phyloP scores from a whole-genome alignment of 768 basidiomycete species.

The Lactarius hatsudake region DNA sequence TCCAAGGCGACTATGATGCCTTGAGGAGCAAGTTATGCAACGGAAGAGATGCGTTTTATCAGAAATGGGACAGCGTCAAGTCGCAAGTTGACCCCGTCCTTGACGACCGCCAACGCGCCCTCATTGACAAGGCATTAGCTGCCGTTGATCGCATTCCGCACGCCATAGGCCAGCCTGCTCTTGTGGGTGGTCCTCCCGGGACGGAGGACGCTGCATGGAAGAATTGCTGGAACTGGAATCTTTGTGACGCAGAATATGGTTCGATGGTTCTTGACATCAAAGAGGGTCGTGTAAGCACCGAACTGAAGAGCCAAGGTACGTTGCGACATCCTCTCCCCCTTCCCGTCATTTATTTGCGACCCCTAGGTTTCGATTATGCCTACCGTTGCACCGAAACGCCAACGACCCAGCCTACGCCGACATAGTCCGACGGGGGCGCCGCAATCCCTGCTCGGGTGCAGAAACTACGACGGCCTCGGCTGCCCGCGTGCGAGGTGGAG shows the following conservation, averaged over 20 bases:
- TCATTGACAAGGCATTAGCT: slow-evolving; percentile 85
- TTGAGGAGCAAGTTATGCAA: slow-evolving; percentile 76
- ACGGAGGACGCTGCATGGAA: slow-evolving; percentile 95
- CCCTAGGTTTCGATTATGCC: slow-evolving; percentile 89
- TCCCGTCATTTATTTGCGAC: neutral
- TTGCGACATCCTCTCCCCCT: slow-evolving; percentile 19
- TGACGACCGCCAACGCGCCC: slow-evolving; percentile 82
- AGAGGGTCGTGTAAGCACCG: slow-evolving; percentile 88
- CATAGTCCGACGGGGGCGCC: slow-evolving; percentile 29
- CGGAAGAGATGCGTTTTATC: slow-evolving; percentile 81
- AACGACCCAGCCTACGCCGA: slow-evolving; percentile 55
- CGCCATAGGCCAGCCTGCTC: slow-evolving; percentile 43
- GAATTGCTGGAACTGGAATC: slow-evolving; percentile 99
- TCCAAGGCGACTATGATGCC: slow-evolving; percentile 84
- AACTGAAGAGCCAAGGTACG: slow-evolving; percentile 88
- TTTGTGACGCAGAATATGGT: slow-evolving; percentile 94
- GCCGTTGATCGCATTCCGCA: slow-evolving; percentile 80
- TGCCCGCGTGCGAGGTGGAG: neutral
- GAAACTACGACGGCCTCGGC: neutral
- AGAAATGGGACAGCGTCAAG: slow-evolving; percentile 93
- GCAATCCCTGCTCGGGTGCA: neutral
- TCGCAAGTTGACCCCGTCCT: slow-evolving; percentile 86
- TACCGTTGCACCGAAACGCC: slow-evolving; percentile 73
- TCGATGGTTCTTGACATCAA: slow-evolving; percentile 84
- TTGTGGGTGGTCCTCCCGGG: slow-evolving; percentile 42